Conservation (phyloP, 768 basidiomycete genomes). For the Cystofilobasidium ferigula region DNA sequence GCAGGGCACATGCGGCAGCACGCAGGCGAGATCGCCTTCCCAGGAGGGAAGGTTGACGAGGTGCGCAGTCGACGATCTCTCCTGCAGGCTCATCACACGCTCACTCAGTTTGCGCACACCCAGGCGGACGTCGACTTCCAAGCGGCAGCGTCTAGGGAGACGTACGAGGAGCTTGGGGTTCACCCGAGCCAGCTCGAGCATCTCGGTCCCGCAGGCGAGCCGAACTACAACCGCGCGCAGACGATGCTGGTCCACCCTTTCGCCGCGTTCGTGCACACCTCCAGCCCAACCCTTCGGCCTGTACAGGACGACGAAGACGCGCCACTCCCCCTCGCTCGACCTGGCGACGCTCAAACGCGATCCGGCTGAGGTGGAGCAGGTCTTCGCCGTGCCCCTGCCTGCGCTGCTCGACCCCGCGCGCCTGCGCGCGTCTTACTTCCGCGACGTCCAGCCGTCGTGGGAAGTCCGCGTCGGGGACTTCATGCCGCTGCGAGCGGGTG, state of each 20-base stretch:
- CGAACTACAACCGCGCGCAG: neutral
- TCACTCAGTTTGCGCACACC: no score
- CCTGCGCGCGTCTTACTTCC: neutral
- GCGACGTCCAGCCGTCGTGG: neutral
- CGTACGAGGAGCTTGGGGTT: neutral
- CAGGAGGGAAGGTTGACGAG: neutral
- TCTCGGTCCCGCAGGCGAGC: neutral
- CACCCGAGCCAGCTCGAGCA: neutral
- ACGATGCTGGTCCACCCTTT: neutral
- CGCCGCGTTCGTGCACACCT: neutral
- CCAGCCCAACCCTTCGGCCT: neutral
- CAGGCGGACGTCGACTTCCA: neutral
- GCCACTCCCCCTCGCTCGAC: neutral
- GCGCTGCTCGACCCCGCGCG: neutral
- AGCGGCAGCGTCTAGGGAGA: neutral
- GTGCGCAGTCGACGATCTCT: neutral
- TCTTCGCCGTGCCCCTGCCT: neutral
- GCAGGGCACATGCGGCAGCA: constrained; percentile 1
- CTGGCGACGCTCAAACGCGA: neutral
- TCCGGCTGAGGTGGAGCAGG: neutral
- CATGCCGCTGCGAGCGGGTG: neutral
- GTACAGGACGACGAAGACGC: neutral
- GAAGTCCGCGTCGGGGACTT: neutral
- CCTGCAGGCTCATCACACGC: no score
- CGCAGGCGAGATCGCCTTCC: neutral